phyloP scores from a whole-genome alignment of 2,329 filamentous ascomycete species.

The Ophiostoma quercus region DNA sequence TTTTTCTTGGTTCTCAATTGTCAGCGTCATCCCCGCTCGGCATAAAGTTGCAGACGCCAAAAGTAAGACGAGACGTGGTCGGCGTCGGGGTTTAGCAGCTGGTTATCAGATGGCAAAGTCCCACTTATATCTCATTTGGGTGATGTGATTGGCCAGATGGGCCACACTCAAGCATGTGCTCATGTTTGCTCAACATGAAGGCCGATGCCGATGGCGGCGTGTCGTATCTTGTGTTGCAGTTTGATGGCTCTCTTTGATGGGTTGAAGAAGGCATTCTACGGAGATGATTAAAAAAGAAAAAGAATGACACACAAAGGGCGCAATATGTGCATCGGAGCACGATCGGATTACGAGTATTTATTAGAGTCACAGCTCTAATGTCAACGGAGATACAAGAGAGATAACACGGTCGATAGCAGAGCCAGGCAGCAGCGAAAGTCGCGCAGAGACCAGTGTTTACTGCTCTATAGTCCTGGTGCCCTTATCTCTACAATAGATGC shows the following conservation, averaged over 20 bases:
- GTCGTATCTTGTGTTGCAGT: background rate
- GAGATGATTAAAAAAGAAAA: background rate
- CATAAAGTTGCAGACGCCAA: background rate
- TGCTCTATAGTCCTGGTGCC: background rate
- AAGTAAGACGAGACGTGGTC: conserved; percentile 2
- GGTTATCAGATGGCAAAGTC: background rate
- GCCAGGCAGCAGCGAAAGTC: background rate
- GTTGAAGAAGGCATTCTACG: background rate
- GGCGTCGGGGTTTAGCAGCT: background rate
- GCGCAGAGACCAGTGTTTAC: background rate
- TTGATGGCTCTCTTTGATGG: background rate
- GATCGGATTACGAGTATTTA: conserved; percentile 6
- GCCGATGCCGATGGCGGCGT: conserved; percentile 3
- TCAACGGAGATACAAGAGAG: background rate
- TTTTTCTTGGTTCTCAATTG: background rate
- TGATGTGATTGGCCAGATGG: background rate
- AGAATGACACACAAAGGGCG: background rate
- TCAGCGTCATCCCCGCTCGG: conserved; percentile 11
- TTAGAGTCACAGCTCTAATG: background rate
- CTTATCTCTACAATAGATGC: background rate
- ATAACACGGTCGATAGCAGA: background rate
- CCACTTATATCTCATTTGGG: background rate
- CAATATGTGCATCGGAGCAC: background rate
- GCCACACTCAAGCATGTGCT: background rate
- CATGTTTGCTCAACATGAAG: background rate